These are phyloP conservation scores for Tricholoma sp. DNA, from an alignment of 768 basidiomycete genomes.

Conservation along the genomic window DNA sequence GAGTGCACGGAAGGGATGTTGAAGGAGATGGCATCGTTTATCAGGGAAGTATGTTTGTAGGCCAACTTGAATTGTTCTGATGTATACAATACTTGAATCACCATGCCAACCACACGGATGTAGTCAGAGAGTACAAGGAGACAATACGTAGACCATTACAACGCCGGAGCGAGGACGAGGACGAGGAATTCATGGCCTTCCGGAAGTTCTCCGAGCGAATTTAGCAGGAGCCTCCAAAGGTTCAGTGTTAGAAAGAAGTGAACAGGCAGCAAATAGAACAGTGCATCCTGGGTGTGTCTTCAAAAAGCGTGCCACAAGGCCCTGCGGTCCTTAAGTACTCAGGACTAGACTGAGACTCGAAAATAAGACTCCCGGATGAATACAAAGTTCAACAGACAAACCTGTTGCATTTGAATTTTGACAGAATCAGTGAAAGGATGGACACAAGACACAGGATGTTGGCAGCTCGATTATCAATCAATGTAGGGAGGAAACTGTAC, in stretches of 20 bases:
- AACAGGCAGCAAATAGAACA: background rate
- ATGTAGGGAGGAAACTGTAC: too few relatives aligned
- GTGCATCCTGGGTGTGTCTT: background rate
- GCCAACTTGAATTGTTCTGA: background rate
- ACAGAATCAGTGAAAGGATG: too few relatives aligned
- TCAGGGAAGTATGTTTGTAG: slow-evolving; percentile 17
- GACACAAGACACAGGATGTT: too few relatives aligned
- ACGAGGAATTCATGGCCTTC: slow-evolving; percentile 1
- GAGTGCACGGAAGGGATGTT: slow-evolving; percentile 59
- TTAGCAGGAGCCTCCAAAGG: background rate
- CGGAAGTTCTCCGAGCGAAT: slow-evolving; percentile 1
- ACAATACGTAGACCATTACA: too few relatives aligned
- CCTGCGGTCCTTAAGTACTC: background rate
- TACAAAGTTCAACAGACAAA: background rate
- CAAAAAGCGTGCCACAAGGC: background rate
- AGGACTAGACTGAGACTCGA: background rate
- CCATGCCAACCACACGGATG: too few relatives aligned
- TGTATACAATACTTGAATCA: too few relatives aligned
- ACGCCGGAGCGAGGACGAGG: background rate
- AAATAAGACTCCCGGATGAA: background rate
- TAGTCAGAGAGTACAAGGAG: too few relatives aligned
- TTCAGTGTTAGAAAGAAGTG: background rate
- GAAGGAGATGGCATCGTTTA: slow-evolving; percentile 33
- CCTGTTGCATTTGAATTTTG: too few relatives aligned
- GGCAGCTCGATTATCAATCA: too few relatives aligned